Evolutionary conservation across 179 eudicot genomes (phyloP).

Genomic region (Heliamphora pulchella): DNA sequence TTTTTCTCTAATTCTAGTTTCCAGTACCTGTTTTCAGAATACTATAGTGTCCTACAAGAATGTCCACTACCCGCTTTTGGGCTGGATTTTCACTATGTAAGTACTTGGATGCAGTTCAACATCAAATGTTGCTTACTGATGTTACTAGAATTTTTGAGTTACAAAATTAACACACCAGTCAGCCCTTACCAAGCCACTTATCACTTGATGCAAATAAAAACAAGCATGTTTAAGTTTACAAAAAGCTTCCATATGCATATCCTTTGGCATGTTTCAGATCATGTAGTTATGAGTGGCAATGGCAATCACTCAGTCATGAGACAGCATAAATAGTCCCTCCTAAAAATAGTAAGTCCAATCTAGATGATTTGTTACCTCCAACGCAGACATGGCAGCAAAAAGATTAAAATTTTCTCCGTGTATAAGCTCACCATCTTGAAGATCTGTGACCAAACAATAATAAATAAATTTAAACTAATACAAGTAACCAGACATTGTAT

Average conservation of each 20-base stretch:
- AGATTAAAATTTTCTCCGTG: constrained; percentile 89
- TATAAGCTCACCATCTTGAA: constrained; percentile 76
- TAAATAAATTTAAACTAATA: constrained; percentile 8
- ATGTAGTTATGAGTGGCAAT: neutral
- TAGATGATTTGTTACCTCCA: constrained; percentile 56
- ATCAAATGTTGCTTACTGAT: neutral
- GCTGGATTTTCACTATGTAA: neutral
- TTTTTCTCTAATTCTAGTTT: neutral
- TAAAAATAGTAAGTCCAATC: neutral
- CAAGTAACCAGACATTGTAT: neutral
- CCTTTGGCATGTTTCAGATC: neutral
- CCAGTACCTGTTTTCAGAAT: constrained; percentile 4
- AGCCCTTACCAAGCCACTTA: neutral
- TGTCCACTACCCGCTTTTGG: neutral
- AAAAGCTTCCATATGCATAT: neutral
- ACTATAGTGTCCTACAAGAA: neutral
- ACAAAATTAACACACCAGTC: neutral
- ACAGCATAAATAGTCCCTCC: neutral
- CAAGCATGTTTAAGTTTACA: neutral
- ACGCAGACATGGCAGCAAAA: constrained; percentile 97
- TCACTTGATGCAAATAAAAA: neutral
- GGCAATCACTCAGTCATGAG: neutral
- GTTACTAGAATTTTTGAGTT: neutral
- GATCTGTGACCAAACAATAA: constrained; percentile 44
- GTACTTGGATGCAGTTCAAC: neutral